Percentiles rank a stretch among this genome's conserved stretches.
Conservation (phyloP, 345 rosid species). For the Pugionium dolabratum region DNA sequence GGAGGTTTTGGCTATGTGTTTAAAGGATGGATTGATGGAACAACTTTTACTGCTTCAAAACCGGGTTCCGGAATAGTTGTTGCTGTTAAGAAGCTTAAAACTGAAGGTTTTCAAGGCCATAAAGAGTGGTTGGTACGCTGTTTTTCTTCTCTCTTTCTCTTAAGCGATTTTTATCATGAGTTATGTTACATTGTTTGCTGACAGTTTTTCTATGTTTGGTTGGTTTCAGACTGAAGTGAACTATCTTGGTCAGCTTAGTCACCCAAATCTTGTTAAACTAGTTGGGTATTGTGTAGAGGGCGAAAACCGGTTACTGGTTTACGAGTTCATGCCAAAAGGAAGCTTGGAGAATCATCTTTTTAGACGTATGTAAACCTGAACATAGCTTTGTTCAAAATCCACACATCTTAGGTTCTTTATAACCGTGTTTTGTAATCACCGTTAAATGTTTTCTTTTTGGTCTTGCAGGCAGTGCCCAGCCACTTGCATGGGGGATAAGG, state of each 20-base stretch:
- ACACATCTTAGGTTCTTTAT: background rate
- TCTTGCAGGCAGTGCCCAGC: slow-evolving; percentile 77
- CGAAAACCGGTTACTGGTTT: slow-evolving; percentile 78
- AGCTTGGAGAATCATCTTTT: slow-evolving; percentile 89
- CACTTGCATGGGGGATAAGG: slow-evolving; percentile 88
- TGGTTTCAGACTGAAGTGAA: slow-evolving; percentile 89
- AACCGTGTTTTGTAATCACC: background rate
- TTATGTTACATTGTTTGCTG: slow-evolving; percentile 18
- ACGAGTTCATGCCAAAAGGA: slow-evolving; percentile 96
- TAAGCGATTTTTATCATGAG: background rate
- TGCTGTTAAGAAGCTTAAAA: slow-evolving; percentile 92
- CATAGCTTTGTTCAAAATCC: background rate
- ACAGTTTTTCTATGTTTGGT: background rate
- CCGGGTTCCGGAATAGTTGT: slow-evolving; percentile 94
- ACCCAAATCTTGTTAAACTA: slow-evolving; percentile 83
- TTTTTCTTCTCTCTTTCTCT: slow-evolving; percentile 20
- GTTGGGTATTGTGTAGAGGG: slow-evolving; percentile 89
- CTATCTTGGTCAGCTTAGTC: slow-evolving; percentile 96
- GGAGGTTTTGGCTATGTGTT: slow-evolving; percentile 96
- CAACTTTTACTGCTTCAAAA: slow-evolving; percentile 61
- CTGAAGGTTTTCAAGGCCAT: slow-evolving; percentile 98
- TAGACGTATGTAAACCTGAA: slow-evolving; percentile 37
- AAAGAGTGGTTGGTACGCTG: slow-evolving; percentile 92
- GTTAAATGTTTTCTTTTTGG: background rate
- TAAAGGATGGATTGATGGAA: slow-evolving; percentile 94